These are phyloP conservation scores for Aphanomyces astaci DNA, from an alignment of 352 stramenopile species.

Conservation along the genomic window DNA sequence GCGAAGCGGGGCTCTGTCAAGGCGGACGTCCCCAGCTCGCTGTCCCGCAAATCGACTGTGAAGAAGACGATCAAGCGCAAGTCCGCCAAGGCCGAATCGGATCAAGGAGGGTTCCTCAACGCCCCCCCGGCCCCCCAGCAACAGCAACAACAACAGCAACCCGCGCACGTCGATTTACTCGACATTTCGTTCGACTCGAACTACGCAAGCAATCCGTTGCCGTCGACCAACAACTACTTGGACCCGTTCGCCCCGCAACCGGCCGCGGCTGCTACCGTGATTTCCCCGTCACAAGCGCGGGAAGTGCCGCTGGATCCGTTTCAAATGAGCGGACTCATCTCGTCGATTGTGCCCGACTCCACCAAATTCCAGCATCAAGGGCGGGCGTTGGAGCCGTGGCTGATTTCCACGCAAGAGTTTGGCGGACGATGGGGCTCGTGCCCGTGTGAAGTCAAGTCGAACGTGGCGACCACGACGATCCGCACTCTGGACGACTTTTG, in stretches of 20 bases:
- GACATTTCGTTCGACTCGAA: slow-evolving; percentile 75
- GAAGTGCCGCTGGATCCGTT: slow-evolving; percentile 13
- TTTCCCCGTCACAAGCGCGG: slow-evolving; percentile 23
- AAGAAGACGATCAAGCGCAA: slow-evolving; percentile 19
- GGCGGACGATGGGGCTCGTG: slow-evolving; percentile 72
- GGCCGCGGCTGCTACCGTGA: slow-evolving; percentile 29
- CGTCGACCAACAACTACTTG: slow-evolving; percentile 29
- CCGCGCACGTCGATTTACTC: slow-evolving; percentile 65
- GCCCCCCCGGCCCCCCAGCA: slow-evolving; percentile 29
- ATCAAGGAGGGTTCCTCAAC: slow-evolving; percentile 25
- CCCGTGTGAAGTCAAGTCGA: slow-evolving; percentile 75
- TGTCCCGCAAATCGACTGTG: slow-evolving; percentile 20
- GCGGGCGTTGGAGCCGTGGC: slow-evolving; percentile 64
- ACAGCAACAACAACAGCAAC: slow-evolving; percentile 30
- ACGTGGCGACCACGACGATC: slow-evolving; percentile 72
- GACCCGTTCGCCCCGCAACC: slow-evolving; percentile 50
- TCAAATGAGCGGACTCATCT: slow-evolving; percentile 18
- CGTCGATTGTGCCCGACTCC: slow-evolving; percentile 1
- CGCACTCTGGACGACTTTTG: slow-evolving; percentile 79
- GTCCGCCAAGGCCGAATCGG: slow-evolving; percentile 3
- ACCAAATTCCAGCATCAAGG: slow-evolving; percentile 72
- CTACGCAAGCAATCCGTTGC: slow-evolving; percentile 26
- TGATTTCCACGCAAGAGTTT: slow-evolving; percentile 86
- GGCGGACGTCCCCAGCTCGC: background rate
- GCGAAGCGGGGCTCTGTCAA: slow-evolving; percentile 20